Evolutionary conservation across 2,329 filamentous ascomycete species (phyloP).

Genomic region (Exophiala spinifera): DNA sequence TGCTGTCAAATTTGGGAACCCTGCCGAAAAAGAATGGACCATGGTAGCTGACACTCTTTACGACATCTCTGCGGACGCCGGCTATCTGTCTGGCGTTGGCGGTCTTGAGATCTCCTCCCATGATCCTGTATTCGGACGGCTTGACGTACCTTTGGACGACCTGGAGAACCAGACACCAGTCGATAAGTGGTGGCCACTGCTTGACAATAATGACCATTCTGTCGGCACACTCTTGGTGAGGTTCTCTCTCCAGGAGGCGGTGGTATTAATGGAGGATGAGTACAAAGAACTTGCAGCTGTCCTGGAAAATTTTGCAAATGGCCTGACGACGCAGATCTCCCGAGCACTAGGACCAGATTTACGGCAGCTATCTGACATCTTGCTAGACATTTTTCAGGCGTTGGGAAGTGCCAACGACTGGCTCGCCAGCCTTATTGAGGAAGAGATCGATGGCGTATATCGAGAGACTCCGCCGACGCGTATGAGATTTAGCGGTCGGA

Average conservation of each 20-base stretch:
- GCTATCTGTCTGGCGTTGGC: constrained; percentile 40
- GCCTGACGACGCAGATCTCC: constrained; percentile 80
- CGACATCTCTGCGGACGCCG: constrained; percentile 40
- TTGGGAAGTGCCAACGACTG: constrained; percentile 80
- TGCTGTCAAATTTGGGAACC: constrained; percentile 46
- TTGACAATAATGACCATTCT: constrained; percentile 70
- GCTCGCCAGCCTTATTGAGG: constrained; percentile 89
- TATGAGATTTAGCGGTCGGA: constrained; percentile 61
- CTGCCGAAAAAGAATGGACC: constrained; percentile 50
- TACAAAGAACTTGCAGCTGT: constrained; percentile 80
- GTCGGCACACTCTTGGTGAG: constrained; percentile 84
- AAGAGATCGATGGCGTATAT: constrained; percentile 91
- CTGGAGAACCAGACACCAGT: constrained; percentile 72
- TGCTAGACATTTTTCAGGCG: constrained; percentile 87
- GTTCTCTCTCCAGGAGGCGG: constrained; percentile 79
- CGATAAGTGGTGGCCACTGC: constrained; percentile 84
- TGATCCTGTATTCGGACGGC: constrained; percentile 51
- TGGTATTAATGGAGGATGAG: constrained; percentile 81
- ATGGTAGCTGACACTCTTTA: constrained; percentile 46
- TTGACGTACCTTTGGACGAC: constrained; percentile 79
- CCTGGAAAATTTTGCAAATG: constrained; percentile 78
- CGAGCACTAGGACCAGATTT: constrained; percentile 61
- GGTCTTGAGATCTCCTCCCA: constrained; percentile 48
- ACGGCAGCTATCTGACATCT: constrained; percentile 25
- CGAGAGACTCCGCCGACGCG: constrained; percentile 71